Conservation (phyloP, 495 filamentous ascomycete species). For the Aspergillus ellipticus region DNA sequence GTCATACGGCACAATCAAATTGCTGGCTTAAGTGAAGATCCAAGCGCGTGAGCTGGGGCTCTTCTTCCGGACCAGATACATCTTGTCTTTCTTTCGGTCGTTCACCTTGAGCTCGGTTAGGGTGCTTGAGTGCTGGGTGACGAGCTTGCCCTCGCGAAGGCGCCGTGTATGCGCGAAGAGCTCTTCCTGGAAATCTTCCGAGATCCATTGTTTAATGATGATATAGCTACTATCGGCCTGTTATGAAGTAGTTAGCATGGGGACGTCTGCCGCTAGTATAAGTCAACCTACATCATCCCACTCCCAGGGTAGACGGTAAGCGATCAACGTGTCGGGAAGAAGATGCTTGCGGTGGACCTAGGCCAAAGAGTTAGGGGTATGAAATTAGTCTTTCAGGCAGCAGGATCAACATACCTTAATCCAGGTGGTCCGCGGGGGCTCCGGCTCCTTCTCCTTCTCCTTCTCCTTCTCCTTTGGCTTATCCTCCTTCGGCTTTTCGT, state of each 20-base stretch:
- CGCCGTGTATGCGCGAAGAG: constrained; percentile 69
- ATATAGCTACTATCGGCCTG: constrained; percentile 64
- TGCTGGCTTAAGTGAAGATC: constrained; percentile 30
- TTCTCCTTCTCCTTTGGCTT: constrained; percentile 45
- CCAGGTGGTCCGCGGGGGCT: constrained; percentile 40
- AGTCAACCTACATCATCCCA: constrained; percentile 46
- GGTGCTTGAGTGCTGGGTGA: constrained; percentile 41
- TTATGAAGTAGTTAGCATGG: constrained; percentile 3
- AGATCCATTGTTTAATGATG: constrained; percentile 73
- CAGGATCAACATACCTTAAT: constrained; percentile 41
- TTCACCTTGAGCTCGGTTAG: constrained; percentile 48
- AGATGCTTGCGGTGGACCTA: constrained; percentile 50
- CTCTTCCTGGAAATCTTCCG: constrained; percentile 65
- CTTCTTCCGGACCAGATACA: constrained; percentile 65
- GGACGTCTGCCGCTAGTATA: not conserved
- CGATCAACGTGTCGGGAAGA: constrained; percentile 46
- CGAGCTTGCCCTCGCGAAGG: constrained; percentile 51
- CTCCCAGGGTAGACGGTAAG: constrained; percentile 47
- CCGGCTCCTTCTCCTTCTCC: constrained; percentile 35
- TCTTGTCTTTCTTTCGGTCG: constrained; percentile 49
- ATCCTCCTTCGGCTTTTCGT: constrained; percentile 41
- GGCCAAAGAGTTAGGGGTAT: constrained; percentile 10
- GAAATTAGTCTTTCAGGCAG: not conserved
- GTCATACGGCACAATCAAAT: not conserved
- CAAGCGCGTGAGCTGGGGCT: constrained; percentile 31